Evolutionary conservation across 305 asterid species (phyloP).

Genomic region (Petunia hybrid): DNA sequence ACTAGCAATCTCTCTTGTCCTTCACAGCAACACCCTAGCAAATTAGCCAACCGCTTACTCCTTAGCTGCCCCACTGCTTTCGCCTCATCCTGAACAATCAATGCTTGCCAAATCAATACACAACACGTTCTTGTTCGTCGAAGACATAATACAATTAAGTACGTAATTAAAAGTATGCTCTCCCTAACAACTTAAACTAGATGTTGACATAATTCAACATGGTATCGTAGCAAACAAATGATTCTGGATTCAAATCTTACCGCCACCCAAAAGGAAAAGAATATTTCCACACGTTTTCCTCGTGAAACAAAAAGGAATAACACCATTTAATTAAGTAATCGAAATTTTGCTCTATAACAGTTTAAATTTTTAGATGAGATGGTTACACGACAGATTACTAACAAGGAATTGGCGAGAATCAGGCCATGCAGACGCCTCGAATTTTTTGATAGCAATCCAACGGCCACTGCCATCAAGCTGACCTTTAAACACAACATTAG

Average conservation of each 20-base stretch:
- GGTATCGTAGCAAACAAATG: not conserved
- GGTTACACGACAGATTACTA: not conserved
- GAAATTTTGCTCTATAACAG: not conserved
- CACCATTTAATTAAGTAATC: not conserved
- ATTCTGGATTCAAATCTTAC: not conserved
- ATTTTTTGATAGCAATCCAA: constrained; percentile 59
- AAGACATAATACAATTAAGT: not conserved
- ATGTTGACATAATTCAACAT: not conserved
- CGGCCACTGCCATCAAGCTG: constrained; percentile 43
- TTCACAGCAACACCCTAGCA: constrained; percentile 65
- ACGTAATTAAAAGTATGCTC: not conserved
- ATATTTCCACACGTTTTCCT: not conserved
- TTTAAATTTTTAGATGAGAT: not conserved
- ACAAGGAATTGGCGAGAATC: constrained; percentile 59
- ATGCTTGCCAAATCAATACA: not conserved
- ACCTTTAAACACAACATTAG: constrained; percentile 57
- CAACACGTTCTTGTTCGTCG: not conserved
- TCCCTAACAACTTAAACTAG: not conserved
- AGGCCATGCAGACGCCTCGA: constrained; percentile 57
- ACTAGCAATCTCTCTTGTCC: constrained; percentile 66
- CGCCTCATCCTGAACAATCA: constrained; percentile 60
- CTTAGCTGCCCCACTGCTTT: constrained; percentile 62
- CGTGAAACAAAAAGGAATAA: not conserved
- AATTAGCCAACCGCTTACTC: constrained; percentile 57
- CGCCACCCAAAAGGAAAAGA: not conserved